phyloP scores from a whole-genome alignment of 1,284 basidiomycete species.

The Fomes fomentarius region DNA sequence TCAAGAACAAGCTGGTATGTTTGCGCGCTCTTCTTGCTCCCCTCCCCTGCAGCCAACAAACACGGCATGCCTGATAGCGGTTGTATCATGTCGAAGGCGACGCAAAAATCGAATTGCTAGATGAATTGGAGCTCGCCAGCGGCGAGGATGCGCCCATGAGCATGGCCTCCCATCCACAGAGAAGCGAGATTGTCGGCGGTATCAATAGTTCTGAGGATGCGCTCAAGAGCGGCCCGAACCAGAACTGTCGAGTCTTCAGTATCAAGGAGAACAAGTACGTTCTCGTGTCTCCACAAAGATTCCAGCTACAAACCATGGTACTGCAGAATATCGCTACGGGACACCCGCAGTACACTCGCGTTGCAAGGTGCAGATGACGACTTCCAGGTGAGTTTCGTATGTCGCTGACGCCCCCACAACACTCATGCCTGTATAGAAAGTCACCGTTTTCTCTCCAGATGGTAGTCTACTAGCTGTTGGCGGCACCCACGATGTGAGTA shows the following conservation, averaged over 20 bases:
- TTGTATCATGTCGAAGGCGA: constrained; percentile 71
- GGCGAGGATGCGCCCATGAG: constrained; percentile 95
- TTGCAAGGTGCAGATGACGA: constrained; percentile 64
- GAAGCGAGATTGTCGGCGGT: constrained; percentile 72
- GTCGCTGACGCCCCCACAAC: background rate
- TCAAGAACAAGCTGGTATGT: constrained; percentile 90
- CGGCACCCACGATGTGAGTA: constrained; percentile 64
- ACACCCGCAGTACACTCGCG: constrained; percentile 64
- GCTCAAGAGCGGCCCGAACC: constrained; percentile 69
- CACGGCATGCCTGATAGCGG: constrained; percentile 48
- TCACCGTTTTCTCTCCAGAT: constrained; percentile 73
- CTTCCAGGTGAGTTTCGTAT: constrained; percentile 67
- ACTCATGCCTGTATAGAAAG: constrained; percentile 57
- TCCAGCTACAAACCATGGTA: constrained; percentile 1
- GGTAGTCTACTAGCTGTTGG: constrained; percentile 62
- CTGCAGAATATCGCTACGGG: constrained; percentile 55
- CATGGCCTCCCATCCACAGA: constrained; percentile 70
- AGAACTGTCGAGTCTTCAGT: constrained; percentile 79
- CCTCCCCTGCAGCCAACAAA: background rate
- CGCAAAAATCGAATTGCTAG: constrained; percentile 58
- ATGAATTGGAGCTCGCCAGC: constrained; percentile 75
- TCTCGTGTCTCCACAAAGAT: background rate
- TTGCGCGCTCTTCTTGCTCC: background rate
- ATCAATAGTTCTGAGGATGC: constrained; percentile 77
- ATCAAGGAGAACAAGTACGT: constrained; percentile 64